Conservation (phyloP, 202 grass and related monocot genomes). For the Eragrostis tef region DNA sequence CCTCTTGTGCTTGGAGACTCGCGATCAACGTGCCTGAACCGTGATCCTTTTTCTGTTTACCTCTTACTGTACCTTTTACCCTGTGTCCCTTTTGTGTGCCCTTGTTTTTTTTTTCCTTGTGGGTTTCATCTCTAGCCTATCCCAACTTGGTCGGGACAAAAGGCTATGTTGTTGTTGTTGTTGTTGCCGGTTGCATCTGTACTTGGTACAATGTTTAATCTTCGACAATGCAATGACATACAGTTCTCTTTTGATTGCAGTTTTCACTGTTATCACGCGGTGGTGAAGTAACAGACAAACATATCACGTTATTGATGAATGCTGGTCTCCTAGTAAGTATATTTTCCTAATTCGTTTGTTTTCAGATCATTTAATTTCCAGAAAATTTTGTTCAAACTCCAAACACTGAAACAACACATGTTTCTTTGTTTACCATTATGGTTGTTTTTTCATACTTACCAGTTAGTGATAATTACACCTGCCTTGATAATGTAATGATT, state of each 20-base stretch:
- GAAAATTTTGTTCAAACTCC: slow-evolving; percentile 24
- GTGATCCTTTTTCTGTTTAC: too few relatives aligned
- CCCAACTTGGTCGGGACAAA: too few relatives aligned
- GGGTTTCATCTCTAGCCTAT: too few relatives aligned
- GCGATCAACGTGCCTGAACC: too few relatives aligned
- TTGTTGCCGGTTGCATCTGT: too few relatives aligned
- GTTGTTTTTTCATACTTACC: slow-evolving; percentile 20
- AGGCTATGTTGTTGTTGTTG: too few relatives aligned
- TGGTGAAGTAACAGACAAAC: slow-evolving; percentile 70
- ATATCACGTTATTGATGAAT: slow-evolving; percentile 78
- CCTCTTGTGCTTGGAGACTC: too few relatives aligned
- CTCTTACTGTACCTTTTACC: too few relatives aligned
- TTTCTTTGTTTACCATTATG: not conserved
- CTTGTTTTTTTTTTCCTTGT: too few relatives aligned
- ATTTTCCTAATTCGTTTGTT: not conserved
- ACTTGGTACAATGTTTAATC: not conserved
- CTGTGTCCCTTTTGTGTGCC: too few relatives aligned
- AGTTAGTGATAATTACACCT: not conserved
- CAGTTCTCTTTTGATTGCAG: slow-evolving; percentile 53
- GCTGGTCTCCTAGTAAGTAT: slow-evolving; percentile 84
- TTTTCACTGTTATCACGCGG: slow-evolving; percentile 69
- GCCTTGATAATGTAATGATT: slow-evolving; percentile 1
- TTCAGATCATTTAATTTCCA: slow-evolving; percentile 4
- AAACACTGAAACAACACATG: slow-evolving; percentile 7
- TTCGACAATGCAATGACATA: not conserved